Conservation (phyloP, 805 yeast genomes). For the Pichia membranifaciens region DNA sequence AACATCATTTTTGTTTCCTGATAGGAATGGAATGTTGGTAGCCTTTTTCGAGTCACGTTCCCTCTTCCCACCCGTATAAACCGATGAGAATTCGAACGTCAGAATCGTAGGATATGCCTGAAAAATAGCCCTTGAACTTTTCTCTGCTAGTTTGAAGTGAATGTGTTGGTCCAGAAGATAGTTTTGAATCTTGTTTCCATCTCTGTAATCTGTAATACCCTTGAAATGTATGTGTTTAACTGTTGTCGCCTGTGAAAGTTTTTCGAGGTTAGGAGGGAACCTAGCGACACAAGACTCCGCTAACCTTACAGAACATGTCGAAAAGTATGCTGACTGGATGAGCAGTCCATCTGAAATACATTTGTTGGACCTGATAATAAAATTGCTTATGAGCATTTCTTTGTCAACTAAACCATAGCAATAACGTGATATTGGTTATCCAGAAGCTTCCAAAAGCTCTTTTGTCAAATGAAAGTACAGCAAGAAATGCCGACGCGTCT, state of each 20-base stretch:
- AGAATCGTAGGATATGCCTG: conserved; percentile 61
- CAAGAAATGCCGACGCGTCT: too few relatives aligned
- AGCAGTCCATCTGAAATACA: too few relatives aligned
- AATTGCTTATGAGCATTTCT: too few relatives aligned
- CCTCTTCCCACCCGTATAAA: conserved; percentile 89
- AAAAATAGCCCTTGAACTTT: conserved; percentile 15
- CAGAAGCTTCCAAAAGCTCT: too few relatives aligned
- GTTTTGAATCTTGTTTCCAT: conserved; percentile 54
- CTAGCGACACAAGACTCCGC: conserved; percentile 2
- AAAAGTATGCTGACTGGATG: too few relatives aligned
- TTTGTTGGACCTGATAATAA: too few relatives aligned
- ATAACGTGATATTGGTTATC: too few relatives aligned
- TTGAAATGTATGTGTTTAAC: conserved; percentile 42
- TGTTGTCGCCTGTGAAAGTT: conserved; percentile 24
- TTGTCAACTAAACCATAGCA: too few relatives aligned
- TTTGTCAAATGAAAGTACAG: too few relatives aligned
- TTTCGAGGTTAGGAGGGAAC: conserved; percentile 10
- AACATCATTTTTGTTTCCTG: too few relatives aligned
- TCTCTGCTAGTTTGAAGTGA: conserved; percentile 24
- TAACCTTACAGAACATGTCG: not conserved
- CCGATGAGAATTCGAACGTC: conserved; percentile 80
- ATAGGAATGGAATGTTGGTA: conserved; percentile 9
- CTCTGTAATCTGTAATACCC: conserved; percentile 33
- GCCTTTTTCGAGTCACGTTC: conserved; percentile 36
- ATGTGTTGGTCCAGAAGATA: conserved; percentile 50